Percentiles rank a stretch among this genome's conserved stretches.
These are phyloP conservation scores for Neospermospora avenae DNA, from an alignment of 2,329 filamentous ascomycete species.

Conservation along the genomic window DNA sequence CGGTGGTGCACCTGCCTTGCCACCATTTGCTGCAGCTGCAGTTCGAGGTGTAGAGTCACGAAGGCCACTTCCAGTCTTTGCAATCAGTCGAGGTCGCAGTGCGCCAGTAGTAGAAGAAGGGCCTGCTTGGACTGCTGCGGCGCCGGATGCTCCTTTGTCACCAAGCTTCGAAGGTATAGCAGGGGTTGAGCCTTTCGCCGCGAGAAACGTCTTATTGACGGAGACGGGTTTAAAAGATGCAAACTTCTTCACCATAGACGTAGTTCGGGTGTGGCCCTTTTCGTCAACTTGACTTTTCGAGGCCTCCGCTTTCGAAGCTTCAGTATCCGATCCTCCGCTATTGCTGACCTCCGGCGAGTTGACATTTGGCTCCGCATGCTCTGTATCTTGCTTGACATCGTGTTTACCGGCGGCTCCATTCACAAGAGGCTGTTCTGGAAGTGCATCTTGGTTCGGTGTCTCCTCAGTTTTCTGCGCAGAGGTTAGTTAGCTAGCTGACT, in stretches of 20 bases:
- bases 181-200: constrained; percentile 58
- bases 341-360: constrained; percentile 65
- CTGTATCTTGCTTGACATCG: constrained; percentile 52
- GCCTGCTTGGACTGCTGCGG: constrained; percentile 43
- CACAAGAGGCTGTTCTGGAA: constrained; percentile 39
- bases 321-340: constrained; percentile 74
- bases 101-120: constrained; percentile 46
- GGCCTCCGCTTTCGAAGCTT: constrained; percentile 58
- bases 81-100: constrained; percentile 69
- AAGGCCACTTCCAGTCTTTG: constrained; percentile 64
- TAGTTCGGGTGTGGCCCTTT: constrained; percentile 55
- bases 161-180: constrained; percentile 46
- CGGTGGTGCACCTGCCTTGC: constrained; percentile 58
- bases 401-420: constrained; percentile 49
- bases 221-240: constrained; percentile 81
- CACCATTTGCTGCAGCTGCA: constrained; percentile 48
- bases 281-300: constrained; percentile 53
- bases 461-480: constrained; percentile 39
- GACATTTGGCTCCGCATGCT: constrained; percentile 55
- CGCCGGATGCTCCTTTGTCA: constrained; percentile 48
- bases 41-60: constrained; percentile 49
- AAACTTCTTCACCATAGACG: constrained; percentile 67
- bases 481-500: constrained; percentile 21
- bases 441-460: constrained; percentile 48
- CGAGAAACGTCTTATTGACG: constrained; percentile 79